Percentiles rank a stretch among this genome's conserved stretches.
phyloP scores from a whole-genome alignment of 345 rosid genomes.

The Eucalyptus polybractea region DNA sequence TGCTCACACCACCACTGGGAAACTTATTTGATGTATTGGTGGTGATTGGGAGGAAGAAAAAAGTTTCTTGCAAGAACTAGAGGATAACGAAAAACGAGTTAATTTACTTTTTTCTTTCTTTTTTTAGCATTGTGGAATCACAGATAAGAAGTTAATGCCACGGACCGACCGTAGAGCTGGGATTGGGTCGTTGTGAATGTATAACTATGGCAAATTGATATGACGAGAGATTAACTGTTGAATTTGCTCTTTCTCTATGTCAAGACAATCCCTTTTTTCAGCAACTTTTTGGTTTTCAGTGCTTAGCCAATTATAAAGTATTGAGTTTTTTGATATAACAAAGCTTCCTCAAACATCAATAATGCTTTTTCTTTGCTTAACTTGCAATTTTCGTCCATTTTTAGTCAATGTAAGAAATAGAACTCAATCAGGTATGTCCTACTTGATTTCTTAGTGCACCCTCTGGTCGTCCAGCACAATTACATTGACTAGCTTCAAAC shows the following conservation, averaged over 20 bases:
- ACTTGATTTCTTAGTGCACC: neutral
- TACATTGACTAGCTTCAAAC: neutral
- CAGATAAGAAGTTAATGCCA: neutral
- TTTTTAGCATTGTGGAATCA: neutral
- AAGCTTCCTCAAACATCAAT: neutral
- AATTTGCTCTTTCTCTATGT: neutral
- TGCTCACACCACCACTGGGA: neutral
- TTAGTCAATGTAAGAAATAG: neutral
- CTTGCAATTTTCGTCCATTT: neutral
- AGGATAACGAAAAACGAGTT: neutral
- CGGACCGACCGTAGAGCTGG: neutral
- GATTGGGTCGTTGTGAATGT: neutral
- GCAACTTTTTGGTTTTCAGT: neutral
- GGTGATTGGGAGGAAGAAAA: neutral
- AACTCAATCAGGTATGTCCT: neutral
- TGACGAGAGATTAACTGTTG: neutral
- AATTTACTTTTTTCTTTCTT: neutral
- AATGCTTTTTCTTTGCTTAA: neutral
- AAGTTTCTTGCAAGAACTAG: neutral
- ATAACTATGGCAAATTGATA: neutral
- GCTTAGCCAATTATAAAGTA: neutral
- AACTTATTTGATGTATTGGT: neutral
- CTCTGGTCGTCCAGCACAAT: neutral
- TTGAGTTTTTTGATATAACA: neutral
- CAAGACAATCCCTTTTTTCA: neutral